Conservation (phyloP, 371 early-diverging fungal genomes). For the Parasitella parasitica region DNA sequence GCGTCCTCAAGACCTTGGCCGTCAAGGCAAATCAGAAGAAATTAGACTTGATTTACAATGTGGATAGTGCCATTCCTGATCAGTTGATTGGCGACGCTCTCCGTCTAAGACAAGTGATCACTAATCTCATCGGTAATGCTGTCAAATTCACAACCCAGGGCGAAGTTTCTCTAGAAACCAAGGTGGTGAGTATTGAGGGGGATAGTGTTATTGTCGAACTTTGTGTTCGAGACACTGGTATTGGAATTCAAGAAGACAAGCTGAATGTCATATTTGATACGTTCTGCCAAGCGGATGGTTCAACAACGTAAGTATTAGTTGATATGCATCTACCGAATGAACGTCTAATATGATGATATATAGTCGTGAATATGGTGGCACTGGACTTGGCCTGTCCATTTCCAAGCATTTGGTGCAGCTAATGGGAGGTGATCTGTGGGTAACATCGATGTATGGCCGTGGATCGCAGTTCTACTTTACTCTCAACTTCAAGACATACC, state of each 20-base stretch:
- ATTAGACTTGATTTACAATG: constrained; percentile 59
- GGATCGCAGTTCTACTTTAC: constrained; percentile 80
- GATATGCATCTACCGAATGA: neutral
- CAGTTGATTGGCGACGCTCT: constrained; percentile 74
- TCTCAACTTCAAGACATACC: constrained; percentile 39
- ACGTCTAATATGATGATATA: neutral
- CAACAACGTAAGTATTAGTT: constrained; percentile 59
- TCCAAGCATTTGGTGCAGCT: constrained; percentile 71
- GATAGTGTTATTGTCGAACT: constrained; percentile 56
- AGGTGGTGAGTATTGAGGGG: constrained; percentile 32
- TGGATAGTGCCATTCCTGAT: constrained; percentile 67
- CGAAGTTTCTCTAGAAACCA: constrained; percentile 55
- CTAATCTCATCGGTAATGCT: constrained; percentile 81
- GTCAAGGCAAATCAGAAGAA: constrained; percentile 71
- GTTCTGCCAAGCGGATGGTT: constrained; percentile 81
- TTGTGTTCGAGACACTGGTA: constrained; percentile 82
- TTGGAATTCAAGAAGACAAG: constrained; percentile 79
- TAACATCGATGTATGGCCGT: constrained; percentile 64
- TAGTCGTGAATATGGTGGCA: constrained; percentile 80
- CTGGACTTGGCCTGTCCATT: constrained; percentile 84
- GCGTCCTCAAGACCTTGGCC: constrained; percentile 65
- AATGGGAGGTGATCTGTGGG: constrained; percentile 82
- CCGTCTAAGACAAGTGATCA: constrained; percentile 77
- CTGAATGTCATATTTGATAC: constrained; percentile 77
- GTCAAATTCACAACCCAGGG: constrained; percentile 83